These are phyloP conservation scores for Euphorbia celastroides DNA, from an alignment of 441 rosid genomes.

Conservation along the genomic window DNA sequence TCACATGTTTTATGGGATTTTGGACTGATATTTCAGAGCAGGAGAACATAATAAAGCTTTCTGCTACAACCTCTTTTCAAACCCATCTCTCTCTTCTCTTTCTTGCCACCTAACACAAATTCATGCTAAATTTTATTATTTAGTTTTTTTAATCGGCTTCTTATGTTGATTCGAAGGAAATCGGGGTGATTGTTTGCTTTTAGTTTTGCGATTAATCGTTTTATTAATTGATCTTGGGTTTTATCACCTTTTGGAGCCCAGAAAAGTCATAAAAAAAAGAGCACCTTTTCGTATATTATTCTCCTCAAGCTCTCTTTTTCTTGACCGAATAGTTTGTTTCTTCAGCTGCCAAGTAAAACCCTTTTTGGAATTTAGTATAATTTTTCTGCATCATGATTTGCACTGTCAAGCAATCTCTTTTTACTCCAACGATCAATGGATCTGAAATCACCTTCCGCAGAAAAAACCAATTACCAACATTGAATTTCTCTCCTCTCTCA, in stretches of 20 bases:
- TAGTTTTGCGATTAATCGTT: neutral
- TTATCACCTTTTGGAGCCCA: neutral
- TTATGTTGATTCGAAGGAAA: neutral
- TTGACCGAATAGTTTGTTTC: neutral
- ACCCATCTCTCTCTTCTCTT: neutral
- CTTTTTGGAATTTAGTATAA: neutral
- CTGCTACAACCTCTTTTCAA: neutral
- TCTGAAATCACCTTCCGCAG: slow-evolving; percentile 32
- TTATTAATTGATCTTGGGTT: slow-evolving; percentile 3
- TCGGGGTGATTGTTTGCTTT: neutral
- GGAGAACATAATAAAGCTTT: neutral
- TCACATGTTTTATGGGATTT: slow-evolving; percentile 8
- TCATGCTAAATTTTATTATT: neutral
- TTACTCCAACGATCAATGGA: slow-evolving; percentile 31
- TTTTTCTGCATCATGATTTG: slow-evolving; percentile 34
- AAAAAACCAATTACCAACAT: slow-evolving; percentile 26
- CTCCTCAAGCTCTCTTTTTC: slow-evolving; percentile 6
- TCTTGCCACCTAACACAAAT: neutral
- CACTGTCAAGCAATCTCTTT: slow-evolving; percentile 28
- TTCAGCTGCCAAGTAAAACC: neutral
- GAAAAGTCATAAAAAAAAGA: slow-evolving; percentile 4
- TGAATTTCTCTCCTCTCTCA: slow-evolving; percentile 29
- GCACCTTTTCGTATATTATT: neutral
- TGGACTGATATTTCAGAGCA: slow-evolving; percentile 30
- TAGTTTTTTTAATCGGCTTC: neutral